Evolutionary conservation across 768 basidiomycete genomes (phyloP).

Genomic region (Amanita rubescens): DNA sequence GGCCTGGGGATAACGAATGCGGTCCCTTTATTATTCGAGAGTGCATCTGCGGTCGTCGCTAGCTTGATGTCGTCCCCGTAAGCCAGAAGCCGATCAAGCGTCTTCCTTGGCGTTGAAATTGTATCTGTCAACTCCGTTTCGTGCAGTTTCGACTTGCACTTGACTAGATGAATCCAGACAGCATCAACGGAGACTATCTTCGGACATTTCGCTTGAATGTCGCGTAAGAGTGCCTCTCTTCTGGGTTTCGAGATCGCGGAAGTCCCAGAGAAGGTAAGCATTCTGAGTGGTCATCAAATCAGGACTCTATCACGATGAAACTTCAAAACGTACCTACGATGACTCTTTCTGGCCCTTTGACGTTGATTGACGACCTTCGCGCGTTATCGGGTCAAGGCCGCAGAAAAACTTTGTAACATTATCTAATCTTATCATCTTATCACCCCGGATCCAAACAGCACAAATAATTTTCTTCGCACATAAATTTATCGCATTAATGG

Average conservation of each 20-base stretch:
- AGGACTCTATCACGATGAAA: not conserved
- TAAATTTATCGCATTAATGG: conserved; percentile 60
- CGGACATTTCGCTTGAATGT: conserved; percentile 46
- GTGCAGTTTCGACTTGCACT: conserved; percentile 39
- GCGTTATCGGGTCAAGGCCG: too few species aligned
- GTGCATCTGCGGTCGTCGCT: conserved; percentile 30
- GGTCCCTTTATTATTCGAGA: conserved; percentile 34
- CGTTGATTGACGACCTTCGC: too few species aligned
- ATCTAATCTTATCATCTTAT: not conserved
- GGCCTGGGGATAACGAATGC: conserved; percentile 75
- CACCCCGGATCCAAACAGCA: too few species aligned
- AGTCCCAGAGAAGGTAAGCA: conserved; percentile 75
- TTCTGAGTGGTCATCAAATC: conserved; percentile 20
- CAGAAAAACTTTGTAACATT: too few species aligned
- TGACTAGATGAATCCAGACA: conserved; percentile 81
- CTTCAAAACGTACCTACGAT: not conserved
- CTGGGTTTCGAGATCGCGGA: conserved; percentile 71
- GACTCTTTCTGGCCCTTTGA: not conserved
- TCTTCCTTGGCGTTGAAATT: conserved; percentile 37
- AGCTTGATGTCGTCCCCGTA: conserved; percentile 77
- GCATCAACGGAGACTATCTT: conserved; percentile 68
- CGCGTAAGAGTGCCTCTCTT: conserved; percentile 54
- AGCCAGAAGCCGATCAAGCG: conserved; percentile 64
- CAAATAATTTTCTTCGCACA: too few species aligned
- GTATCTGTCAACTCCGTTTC: conserved; percentile 40